phyloP scores from a whole-genome alignment of 371 early-diverging fungal genomes.

The Gilbertella persicaria region DNA sequence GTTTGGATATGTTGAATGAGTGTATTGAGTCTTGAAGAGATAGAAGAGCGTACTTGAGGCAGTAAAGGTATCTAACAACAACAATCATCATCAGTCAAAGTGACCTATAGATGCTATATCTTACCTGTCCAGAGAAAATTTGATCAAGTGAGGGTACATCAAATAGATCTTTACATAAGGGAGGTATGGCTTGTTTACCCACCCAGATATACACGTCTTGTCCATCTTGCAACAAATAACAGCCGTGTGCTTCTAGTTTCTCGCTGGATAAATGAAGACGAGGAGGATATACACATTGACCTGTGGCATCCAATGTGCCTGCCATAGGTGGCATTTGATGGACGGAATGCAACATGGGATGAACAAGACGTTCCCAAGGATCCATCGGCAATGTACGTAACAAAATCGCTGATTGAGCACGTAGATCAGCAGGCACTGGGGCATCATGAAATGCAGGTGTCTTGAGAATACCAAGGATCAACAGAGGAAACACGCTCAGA shows the following conservation, averaged over 20 bases:
- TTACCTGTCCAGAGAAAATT: slow-evolving; percentile 40
- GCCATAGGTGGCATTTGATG: slow-evolving; percentile 63
- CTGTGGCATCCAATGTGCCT: slow-evolving; percentile 35
- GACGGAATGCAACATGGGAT: slow-evolving; percentile 70
- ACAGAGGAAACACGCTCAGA: slow-evolving; percentile 66
- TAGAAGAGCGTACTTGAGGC: slow-evolving; percentile 33
- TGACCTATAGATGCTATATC: background rate
- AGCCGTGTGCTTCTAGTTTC: slow-evolving; percentile 71
- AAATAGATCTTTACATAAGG: slow-evolving; percentile 60
- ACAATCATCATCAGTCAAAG: too few relatives aligned
- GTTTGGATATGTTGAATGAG: slow-evolving; percentile 22
- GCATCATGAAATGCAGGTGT: slow-evolving; percentile 47
- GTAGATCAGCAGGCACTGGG: slow-evolving; percentile 53
- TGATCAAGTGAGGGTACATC: slow-evolving; percentile 38
- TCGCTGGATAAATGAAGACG: slow-evolving; percentile 70
- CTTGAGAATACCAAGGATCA: slow-evolving; percentile 69
- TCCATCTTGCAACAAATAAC: slow-evolving; percentile 74
- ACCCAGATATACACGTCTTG: slow-evolving; percentile 75
- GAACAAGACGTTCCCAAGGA: slow-evolving; percentile 41
- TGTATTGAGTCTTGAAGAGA: slow-evolving; percentile 34
- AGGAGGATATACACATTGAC: slow-evolving; percentile 56
- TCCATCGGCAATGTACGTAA: slow-evolving; percentile 68
- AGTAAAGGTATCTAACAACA: slow-evolving; percentile 26
- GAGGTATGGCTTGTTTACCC: slow-evolving; percentile 65
- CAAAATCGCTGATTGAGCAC: slow-evolving; percentile 56